A percentile compares a stretch with the other conserved stretches of the same genome.
Conservation (phyloP, 2,329 filamentous ascomycete species). For the Davidsoniella eucalypti region DNA sequence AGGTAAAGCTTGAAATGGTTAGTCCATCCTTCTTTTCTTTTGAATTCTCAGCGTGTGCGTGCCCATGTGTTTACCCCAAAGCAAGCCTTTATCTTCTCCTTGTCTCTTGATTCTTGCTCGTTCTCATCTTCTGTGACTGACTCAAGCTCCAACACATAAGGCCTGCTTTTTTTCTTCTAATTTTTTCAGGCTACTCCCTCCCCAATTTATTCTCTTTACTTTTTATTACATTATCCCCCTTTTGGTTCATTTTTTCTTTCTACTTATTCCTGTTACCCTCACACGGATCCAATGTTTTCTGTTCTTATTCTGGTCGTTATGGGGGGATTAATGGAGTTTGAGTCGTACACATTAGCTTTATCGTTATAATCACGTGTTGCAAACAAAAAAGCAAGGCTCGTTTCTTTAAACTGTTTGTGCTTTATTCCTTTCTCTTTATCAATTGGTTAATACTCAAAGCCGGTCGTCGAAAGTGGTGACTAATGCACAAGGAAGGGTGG, state of each 20-base stretch:
- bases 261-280: too few relatives aligned
- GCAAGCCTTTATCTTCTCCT: background rate
- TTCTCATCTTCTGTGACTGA: conserved; percentile 4
- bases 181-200: background rate
- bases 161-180: background rate
- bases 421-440: conserved; percentile 10
- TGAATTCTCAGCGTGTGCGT: background rate
- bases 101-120: conserved; percentile 6
- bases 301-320: conserved; percentile 7
- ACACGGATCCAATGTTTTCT: background rate
- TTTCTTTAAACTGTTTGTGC: background rate
- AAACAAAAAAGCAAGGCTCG: conserved; percentile 5
- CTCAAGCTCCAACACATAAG: conserved; percentile 2
- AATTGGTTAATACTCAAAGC: background rate
- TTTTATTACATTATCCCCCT: conserved; percentile 10
- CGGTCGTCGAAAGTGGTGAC: too few relatives aligned
- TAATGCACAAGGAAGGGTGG: too few relatives aligned
- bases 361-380: conserved; percentile 10
- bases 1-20: background rate
- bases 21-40: conserved; percentile 4
- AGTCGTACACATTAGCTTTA: conserved; percentile 9
- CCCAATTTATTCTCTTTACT: conserved; percentile 5
- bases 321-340: conserved; percentile 11
- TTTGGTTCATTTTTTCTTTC: conserved; percentile 6
- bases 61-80: conserved; percentile 1